Evolutionary conservation across 2,329 filamentous ascomycete species (phyloP).

Genomic region (Xylaria digitata): DNA sequence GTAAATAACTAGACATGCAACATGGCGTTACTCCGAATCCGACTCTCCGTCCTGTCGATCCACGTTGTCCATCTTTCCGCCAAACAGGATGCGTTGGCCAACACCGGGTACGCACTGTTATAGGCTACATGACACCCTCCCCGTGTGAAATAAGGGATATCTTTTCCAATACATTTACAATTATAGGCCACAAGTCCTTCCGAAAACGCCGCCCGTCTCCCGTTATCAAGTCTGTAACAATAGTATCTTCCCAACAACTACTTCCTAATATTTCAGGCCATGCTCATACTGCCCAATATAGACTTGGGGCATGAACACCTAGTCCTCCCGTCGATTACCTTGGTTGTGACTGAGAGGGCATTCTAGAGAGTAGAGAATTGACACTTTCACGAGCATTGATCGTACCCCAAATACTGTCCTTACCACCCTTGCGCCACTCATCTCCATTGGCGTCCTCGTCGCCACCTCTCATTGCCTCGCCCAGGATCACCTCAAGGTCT

Average conservation of each 20-base stretch:
- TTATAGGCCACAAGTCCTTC: conserved; percentile 4
- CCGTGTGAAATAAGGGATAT: conserved; percentile 18
- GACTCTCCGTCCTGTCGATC: neutral
- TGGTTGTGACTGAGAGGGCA: conserved; percentile 50
- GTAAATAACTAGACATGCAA: conserved; percentile 28
- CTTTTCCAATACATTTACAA: conserved; percentile 19
- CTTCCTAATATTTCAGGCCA: conserved; percentile 17
- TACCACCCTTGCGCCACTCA: conserved; percentile 75
- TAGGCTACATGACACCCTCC: conserved; percentile 1
- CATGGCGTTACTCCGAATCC: conserved; percentile 29
- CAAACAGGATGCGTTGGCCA: neutral
- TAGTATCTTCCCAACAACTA: conserved; percentile 11
- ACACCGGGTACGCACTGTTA: conserved; percentile 1
- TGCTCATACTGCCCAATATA: neutral
- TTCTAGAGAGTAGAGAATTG: conserved; percentile 68
- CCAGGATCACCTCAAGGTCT: conserved; percentile 88
- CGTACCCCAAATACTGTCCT: conserved; percentile 66
- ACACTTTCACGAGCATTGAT: conserved; percentile 72
- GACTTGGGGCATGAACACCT: neutral
- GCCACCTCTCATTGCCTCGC: conserved; percentile 78
- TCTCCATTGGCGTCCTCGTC: conserved; percentile 67
- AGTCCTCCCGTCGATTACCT: conserved; percentile 17
- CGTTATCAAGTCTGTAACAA: conserved; percentile 5
- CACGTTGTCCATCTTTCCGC: neutral
- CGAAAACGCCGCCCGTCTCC: conserved; percentile 30